A percentile compares a stretch with the other conserved stretches of the same genome.
These are phyloP conservation scores for Posidonia australis DNA, from an alignment of 106 monocot genomes.

Conservation along the genomic window DNA sequence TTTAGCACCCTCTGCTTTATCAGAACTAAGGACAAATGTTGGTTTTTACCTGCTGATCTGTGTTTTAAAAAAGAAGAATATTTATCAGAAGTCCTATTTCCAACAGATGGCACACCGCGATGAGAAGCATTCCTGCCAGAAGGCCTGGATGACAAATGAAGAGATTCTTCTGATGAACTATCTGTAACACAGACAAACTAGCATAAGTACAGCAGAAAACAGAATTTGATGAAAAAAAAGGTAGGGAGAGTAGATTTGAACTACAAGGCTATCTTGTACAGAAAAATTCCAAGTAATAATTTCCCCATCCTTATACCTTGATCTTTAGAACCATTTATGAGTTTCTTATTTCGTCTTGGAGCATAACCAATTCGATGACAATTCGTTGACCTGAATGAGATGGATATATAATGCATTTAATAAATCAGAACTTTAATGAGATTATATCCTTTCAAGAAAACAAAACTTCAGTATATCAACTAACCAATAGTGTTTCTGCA, in stretches of 20 bases:
- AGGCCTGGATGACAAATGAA: not conserved
- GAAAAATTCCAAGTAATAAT: not conserved
- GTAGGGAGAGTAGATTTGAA: no score
- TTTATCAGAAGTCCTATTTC: not conserved
- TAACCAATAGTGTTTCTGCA: constrained; percentile 89
- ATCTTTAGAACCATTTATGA: constrained; percentile 5
- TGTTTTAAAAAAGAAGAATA: not conserved
- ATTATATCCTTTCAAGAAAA: not conserved
- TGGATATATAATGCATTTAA: not conserved
- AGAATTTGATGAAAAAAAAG: not conserved
- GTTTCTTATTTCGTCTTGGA: constrained; percentile 33
- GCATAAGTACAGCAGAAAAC: not conserved
- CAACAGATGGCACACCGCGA: not conserved
- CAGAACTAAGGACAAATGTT: constrained; percentile 1
- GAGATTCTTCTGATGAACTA: constrained; percentile 1
- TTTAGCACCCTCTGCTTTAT: not conserved
- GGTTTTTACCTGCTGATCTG: not conserved
- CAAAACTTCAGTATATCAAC: constrained; percentile 8
- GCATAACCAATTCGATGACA: constrained; percentile 78
- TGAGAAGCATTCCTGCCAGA: constrained; percentile 2
- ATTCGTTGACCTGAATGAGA: constrained; percentile 39
- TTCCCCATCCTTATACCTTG: not conserved
- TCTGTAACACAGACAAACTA: not conserved
- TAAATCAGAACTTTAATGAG: no score
- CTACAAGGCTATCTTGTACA: not conserved